Conservation (phyloP, 768 basidiomycete genomes). For the Dentipellis sp. region DNA sequence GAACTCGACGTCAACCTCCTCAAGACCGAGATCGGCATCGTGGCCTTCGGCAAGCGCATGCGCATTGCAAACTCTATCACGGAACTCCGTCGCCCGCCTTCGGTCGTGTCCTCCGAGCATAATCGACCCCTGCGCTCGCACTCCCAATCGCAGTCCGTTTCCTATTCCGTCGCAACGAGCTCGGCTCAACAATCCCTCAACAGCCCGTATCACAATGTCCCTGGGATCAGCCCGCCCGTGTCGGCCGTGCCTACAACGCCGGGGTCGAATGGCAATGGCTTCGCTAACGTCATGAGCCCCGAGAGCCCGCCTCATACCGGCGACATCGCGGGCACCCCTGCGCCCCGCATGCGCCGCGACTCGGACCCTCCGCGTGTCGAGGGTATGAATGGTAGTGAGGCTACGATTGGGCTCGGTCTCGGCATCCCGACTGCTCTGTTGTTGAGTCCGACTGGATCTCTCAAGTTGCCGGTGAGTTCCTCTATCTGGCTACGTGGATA, state of each 20-base stretch:
- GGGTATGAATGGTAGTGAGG: conserved; percentile 8
- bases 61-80: conserved; percentile 88
- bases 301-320: conserved; percentile 25
- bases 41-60: conserved; percentile 89
- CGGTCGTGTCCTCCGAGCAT: conserved; percentile 33
- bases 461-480: background rate
- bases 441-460: conserved; percentile 2
- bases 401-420: conserved; percentile 22
- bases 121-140: conserved; percentile 27
- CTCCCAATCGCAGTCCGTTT: conserved; percentile 22
- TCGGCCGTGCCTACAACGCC: conserved; percentile 8
- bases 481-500: too few species aligned
- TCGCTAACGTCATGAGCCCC: conserved; percentile 15
- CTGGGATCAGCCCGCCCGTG: conserved; percentile 22
- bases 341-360: conserved; percentile 1
- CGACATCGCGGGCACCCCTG: conserved; percentile 4
- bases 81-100: conserved; percentile 72
- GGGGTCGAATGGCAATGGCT: conserved; percentile 16
- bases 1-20: conserved; percentile 89
- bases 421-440: conserved; percentile 14
- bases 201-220: conserved; percentile 25
- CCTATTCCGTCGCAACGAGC: conserved; percentile 15
- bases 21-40: conserved; percentile 88
- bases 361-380: conserved; percentile 7
- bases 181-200: conserved; percentile 37